A percentile compares a stretch with the other conserved stretches of the same genome.
Evolutionary conservation across 2,329 filamentous ascomycete species (phyloP).

Genomic region (Scopulariopsis brevicaulis): DNA sequence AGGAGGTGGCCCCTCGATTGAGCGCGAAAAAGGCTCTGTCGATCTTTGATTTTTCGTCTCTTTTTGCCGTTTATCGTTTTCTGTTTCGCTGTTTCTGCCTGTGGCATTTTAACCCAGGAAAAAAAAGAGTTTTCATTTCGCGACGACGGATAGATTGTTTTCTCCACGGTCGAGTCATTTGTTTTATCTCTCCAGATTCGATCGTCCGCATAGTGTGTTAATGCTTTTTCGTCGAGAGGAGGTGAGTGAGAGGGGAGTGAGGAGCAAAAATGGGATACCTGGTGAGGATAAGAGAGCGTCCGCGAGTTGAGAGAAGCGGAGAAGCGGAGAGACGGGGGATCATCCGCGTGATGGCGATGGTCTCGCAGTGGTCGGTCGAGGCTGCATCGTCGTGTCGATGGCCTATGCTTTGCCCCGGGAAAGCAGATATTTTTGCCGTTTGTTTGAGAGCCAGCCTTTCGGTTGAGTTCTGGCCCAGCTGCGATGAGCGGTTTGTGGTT

Average conservation of each 20-base stretch:
- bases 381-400: neutral
- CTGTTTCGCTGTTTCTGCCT: neutral
- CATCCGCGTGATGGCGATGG: neutral
- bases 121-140: slow-evolving; percentile 18
- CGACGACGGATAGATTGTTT: slow-evolving; percentile 28
- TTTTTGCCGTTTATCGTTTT: neutral
- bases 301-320: neutral
- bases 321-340: neutral
- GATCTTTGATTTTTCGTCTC: slow-evolving; percentile 8
- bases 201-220: slow-evolving; percentile 2
- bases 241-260: neutral
- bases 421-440: neutral
- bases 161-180: slow-evolving; percentile 8
- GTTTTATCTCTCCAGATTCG: slow-evolving; percentile 2
- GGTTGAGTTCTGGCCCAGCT: neutral
- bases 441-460: neutral
- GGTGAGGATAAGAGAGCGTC: neutral
- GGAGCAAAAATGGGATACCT: neutral
- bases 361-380: neutral
- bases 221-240: neutral
- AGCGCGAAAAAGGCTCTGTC: slow-evolving; percentile 7
- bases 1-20: slow-evolving; percentile 12
- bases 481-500: neutral
- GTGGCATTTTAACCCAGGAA: slow-evolving; percentile 9
- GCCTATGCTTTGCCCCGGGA: neutral